Percentiles rank a stretch among this genome's conserved stretches.
Evolutionary conservation across 805 yeast species (phyloP).

Genomic region (Ascoidea tarda): DNA sequence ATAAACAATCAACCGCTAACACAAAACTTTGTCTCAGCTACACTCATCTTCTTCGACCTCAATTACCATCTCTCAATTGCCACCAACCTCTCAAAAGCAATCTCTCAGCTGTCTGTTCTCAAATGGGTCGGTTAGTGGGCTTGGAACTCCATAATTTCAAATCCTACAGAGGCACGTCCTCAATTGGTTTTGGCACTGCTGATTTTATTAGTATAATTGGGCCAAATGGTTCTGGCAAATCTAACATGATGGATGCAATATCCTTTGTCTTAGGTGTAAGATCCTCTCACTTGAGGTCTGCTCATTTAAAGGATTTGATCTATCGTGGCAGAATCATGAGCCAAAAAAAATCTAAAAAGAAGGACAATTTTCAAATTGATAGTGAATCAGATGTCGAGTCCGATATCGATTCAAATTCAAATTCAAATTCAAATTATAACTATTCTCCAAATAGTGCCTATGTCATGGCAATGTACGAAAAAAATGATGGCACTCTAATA

Average conservation of each 20-base stretch:
- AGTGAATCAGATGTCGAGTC: not conserved
- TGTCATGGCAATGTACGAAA: slow-evolving; percentile 67
- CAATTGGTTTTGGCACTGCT: slow-evolving; percentile 72
- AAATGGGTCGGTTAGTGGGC: slow-evolving; percentile 75
- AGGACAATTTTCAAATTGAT: slow-evolving; percentile 6
- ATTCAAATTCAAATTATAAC: slow-evolving; percentile 11
- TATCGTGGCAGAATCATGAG: slow-evolving; percentile 50
- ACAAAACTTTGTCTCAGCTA: too few relatives aligned
- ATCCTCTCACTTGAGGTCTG: slow-evolving; percentile 62
- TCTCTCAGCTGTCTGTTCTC: too few relatives aligned
- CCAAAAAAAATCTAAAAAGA: slow-evolving; percentile 1
- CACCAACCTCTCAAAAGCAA: too few relatives aligned
- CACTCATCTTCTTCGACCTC: too few relatives aligned
- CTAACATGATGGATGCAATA: slow-evolving; percentile 95
- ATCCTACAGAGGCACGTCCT: slow-evolving; percentile 68
- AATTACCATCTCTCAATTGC: too few relatives aligned
- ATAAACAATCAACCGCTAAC: too few relatives aligned
- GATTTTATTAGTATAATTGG: slow-evolving; percentile 87
- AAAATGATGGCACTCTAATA: slow-evolving; percentile 38
- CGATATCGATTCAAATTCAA: slow-evolving; percentile 2
- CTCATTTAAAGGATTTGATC: slow-evolving; percentile 58
- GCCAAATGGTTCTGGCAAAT: slow-evolving; percentile 97
- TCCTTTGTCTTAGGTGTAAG: slow-evolving; percentile 86
- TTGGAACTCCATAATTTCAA: slow-evolving; percentile 79
- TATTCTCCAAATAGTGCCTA: slow-evolving; percentile 43